Evolutionary conservation across 106 monocot species (phyloP).

Genomic region (Agapanthus africanus): DNA sequence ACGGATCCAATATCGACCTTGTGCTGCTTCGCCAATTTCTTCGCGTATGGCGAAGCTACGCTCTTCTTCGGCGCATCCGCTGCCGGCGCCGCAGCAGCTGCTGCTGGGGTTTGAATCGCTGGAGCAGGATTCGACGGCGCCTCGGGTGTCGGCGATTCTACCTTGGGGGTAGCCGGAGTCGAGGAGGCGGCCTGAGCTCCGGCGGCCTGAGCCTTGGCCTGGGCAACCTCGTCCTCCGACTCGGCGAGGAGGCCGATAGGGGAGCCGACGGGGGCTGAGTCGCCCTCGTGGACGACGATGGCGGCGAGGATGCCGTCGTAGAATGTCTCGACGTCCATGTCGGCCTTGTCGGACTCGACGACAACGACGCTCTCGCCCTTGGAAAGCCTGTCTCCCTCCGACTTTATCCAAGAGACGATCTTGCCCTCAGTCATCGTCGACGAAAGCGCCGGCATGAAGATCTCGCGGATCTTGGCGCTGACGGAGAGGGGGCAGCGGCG

Average conservation of each 20-base stretch:
- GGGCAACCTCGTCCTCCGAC: constrained; percentile 65
- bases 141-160: constrained; percentile 17
- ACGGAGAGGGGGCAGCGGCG: constrained; percentile 12
- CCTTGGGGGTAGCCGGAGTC: not conserved
- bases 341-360: constrained; percentile 98
- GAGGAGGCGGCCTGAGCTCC: no score
- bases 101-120: constrained; percentile 8
- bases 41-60: constrained; percentile 68
- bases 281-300: constrained; percentile 84
- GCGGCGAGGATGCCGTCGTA: constrained; percentile 96
- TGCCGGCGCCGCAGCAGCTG: constrained; percentile 1
- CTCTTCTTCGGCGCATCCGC: constrained; percentile 34
- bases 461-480: constrained; percentile 93
- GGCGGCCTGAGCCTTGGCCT: constrained; percentile 56
- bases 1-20: constrained; percentile 66
- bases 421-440: constrained; percentile 99
- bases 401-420: constrained; percentile 89
- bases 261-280: constrained; percentile 81
- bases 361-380: constrained; percentile 97
- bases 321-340: constrained; percentile 99
- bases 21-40: constrained; percentile 95
- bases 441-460: constrained; percentile 98
- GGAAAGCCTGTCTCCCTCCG: constrained; percentile 80
- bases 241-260: constrained; percentile 96
- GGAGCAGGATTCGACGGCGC: constrained; percentile 23